phyloP scores from a whole-genome alignment of 441 rosid species.

The Pelargonium exstipulatum region DNA sequence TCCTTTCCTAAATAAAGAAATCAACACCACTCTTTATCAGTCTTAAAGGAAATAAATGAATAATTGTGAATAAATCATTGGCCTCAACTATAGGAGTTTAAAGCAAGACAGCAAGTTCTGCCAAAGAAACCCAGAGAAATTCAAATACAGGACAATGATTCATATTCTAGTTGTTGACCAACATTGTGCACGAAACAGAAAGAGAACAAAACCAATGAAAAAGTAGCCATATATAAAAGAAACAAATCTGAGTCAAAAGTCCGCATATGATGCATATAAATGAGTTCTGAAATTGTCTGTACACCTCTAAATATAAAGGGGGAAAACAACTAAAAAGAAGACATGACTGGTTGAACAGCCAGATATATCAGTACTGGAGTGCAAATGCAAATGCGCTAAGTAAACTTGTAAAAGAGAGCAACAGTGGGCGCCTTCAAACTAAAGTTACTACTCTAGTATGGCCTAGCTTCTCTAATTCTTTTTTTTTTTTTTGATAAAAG shows the following conservation, averaged over 20 bases:
- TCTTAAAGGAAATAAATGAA: background rate
- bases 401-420: background rate
- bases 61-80: background rate
- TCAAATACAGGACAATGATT: background rate
- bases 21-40: slow-evolving; percentile 4
- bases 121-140: background rate
- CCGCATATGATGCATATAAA: background rate
- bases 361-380: too few species aligned
- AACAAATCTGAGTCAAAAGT: background rate
- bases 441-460: background rate
- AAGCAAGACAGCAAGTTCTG: background rate
- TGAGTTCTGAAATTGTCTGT: background rate
- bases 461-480: background rate
- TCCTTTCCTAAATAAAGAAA: slow-evolving; percentile 42
- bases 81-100: background rate
- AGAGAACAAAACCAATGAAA: background rate
- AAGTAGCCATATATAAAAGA: background rate
- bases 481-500: too few species aligned
- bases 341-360: too few species aligned
- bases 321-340: background rate
- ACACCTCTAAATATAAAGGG: background rate
- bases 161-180: background rate
- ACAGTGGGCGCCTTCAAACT: background rate
- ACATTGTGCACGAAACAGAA: background rate
- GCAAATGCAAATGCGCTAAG: background rate